phyloP scores from a whole-genome alignment of 345 rosid genomes.

The Lumnitzera littorea region DNA sequence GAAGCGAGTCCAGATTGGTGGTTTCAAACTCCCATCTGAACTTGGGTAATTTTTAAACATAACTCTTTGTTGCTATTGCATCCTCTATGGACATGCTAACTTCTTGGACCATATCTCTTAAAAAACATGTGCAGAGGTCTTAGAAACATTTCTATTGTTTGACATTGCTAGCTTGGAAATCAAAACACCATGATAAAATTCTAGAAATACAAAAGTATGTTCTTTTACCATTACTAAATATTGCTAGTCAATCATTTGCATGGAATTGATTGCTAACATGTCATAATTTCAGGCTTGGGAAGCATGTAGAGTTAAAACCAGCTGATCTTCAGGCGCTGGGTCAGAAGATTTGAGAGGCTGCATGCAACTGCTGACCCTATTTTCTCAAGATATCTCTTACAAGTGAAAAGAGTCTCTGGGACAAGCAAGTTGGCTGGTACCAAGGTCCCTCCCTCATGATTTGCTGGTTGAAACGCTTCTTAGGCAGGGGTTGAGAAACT shows the following conservation, averaged over 20 bases:
- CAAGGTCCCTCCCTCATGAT: no score
- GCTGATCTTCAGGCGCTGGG: conserved; percentile 65
- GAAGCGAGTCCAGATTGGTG: conserved; percentile 81
- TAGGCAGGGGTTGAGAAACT: no score
- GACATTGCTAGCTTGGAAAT: no score
- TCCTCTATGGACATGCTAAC: background rate
- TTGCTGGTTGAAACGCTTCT: no score
- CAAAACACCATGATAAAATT: background rate
- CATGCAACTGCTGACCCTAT: background rate
- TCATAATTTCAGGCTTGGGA: conserved; percentile 54
- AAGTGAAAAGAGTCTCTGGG: background rate
- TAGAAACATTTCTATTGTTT: no score
- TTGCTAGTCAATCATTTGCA: background rate
- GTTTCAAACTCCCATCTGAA: conserved; percentile 85
- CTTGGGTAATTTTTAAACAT: conserved; percentile 52
- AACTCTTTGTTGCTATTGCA: background rate
- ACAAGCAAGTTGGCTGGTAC: no score
- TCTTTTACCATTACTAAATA: background rate
- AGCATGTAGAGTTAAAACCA: conserved; percentile 59
- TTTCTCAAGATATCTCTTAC: background rate
- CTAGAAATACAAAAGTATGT: background rate
- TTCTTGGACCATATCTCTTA: background rate
- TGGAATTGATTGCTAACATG: background rate
- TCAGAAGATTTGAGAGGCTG: conserved; percentile 34
- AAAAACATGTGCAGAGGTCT: background rate